Percentiles rank a stretch among this genome's conserved stretches.
These are phyloP conservation scores for Papiliotrema nemorosa DNA, from an alignment of 1,284 basidiomycete species.

Conservation along the genomic window DNA sequence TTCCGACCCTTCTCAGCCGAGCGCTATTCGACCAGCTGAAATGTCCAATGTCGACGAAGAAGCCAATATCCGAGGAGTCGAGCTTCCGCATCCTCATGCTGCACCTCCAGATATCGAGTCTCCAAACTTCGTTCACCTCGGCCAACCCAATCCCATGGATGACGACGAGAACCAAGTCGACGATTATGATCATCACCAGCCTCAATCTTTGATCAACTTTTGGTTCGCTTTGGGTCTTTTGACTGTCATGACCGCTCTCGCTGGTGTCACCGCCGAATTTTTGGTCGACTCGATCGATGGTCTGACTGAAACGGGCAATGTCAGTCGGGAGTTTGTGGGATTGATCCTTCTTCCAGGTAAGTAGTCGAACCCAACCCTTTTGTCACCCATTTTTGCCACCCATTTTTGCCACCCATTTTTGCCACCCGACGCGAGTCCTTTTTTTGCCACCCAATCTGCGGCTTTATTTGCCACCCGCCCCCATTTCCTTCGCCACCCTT, in stretches of 20 bases:
- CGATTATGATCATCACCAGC: slow-evolving; percentile 1
- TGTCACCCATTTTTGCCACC: neutral
- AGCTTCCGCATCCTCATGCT: slow-evolving; percentile 3
- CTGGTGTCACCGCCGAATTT: slow-evolving; percentile 74
- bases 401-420: neutral
- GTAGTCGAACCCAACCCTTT: slow-evolving; percentile 48
- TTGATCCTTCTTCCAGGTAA: slow-evolving; percentile 71
- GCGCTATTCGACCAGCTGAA: neutral
- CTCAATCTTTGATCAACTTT: slow-evolving; percentile 2
- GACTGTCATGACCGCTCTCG: slow-evolving; percentile 39
- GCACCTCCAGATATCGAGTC: neutral
- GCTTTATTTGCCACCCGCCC: too few relatives aligned
- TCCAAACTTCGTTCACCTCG: neutral
- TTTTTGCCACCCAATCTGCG: neutral
- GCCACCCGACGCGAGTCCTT: too few relatives aligned
- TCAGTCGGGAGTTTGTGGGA: slow-evolving; percentile 70
- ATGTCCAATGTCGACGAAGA: slow-evolving; percentile 3
- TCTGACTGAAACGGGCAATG: slow-evolving; percentile 52
- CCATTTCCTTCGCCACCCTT: too few relatives aligned
- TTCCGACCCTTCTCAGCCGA: neutral
- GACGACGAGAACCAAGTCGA: neutral
- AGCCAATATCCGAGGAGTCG: slow-evolving; percentile 3
- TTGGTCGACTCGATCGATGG: slow-evolving; percentile 75
- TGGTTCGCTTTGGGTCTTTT: slow-evolving; percentile 19
- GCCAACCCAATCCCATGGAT: neutral